These are phyloP conservation scores for Nigrospora sphaerica DNA, from an alignment of 2,329 filamentous ascomycete genomes.

Conservation along the genomic window DNA sequence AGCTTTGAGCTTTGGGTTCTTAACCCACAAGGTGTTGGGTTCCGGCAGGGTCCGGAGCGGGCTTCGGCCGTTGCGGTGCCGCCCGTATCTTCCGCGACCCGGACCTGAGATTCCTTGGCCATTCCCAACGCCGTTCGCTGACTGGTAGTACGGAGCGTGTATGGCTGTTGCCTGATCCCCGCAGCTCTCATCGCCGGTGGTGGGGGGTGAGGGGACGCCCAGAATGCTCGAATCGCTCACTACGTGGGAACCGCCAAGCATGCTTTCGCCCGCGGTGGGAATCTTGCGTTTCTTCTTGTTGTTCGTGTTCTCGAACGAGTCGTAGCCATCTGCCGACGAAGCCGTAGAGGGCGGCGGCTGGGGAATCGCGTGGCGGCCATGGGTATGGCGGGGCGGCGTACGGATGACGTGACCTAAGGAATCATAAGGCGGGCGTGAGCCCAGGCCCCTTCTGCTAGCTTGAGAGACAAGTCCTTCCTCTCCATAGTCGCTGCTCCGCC, in stretches of 20 bases:
- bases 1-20: slow-evolving; percentile 37
- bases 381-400: slow-evolving; percentile 35
- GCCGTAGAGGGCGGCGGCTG: slow-evolving; percentile 60
- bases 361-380: slow-evolving; percentile 35
- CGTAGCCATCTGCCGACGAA: slow-evolving; percentile 78
- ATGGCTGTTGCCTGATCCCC: slow-evolving; percentile 20
- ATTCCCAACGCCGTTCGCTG: slow-evolving; percentile 46
- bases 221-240: slow-evolving; percentile 26
- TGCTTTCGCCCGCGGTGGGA: slow-evolving; percentile 72
- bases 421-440: slow-evolving; percentile 40
- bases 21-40: slow-evolving; percentile 48
- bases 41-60: slow-evolving; percentile 55
- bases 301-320: slow-evolving; percentile 96
- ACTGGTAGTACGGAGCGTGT: slow-evolving; percentile 29
- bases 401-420: slow-evolving; percentile 34
- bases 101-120: slow-evolving; percentile 74
- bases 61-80: slow-evolving; percentile 53
- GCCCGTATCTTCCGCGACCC: slow-evolving; percentile 77
- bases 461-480: slow-evolving; percentile 15
- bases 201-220: slow-evolving; percentile 22
- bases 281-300: slow-evolving; percentile 99
- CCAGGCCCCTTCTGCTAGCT: slow-evolving; percentile 19
- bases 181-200: slow-evolving; percentile 25
- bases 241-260: slow-evolving; percentile 33
- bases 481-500: slow-evolving; percentile 8